A percentile compares a stretch with the other conserved stretches of the same genome.
These are phyloP conservation scores for Botryotinia globosa DNA, from an alignment of 2,329 filamentous ascomycete species.

Conservation along the genomic window DNA sequence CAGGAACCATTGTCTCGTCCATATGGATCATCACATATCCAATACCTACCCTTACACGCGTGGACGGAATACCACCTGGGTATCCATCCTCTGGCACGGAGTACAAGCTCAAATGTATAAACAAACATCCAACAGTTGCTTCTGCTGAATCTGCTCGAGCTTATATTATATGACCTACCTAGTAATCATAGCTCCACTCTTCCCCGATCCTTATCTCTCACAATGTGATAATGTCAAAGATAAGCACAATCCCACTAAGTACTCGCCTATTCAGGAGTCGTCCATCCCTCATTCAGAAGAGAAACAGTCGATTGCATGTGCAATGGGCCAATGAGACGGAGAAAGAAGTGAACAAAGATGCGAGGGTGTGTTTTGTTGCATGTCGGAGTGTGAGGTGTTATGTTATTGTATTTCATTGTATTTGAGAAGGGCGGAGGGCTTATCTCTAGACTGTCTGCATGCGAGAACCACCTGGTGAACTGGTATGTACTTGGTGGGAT, in stretches of 20 bases:
- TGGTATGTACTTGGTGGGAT: background rate
- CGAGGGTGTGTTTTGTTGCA: background rate
- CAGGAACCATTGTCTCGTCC: background rate
- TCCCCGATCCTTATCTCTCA: background rate
- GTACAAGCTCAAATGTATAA: background rate
- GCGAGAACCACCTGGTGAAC: no score
- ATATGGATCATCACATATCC: background rate
- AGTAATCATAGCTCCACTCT: background rate
- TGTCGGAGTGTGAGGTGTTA: constrained; percentile 6
- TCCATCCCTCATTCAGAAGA: background rate
- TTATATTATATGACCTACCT: no score
- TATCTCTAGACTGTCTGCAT: background rate
- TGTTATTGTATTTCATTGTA: constrained; percentile 10
- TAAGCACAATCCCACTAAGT: background rate
- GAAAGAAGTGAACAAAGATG: background rate
- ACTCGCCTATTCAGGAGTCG: constrained; percentile 14
- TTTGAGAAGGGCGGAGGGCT: background rate
- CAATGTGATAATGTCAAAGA: background rate
- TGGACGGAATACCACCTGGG: no score
- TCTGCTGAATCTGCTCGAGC: background rate
- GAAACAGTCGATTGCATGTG: background rate
- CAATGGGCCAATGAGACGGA: background rate
- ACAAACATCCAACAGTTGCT: background rate
- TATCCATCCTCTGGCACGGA: no score
- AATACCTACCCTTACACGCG: background rate